Evolutionary conservation across 1,284 basidiomycete species (phyloP), one percentile per base, ranked within the genome.

Genomic region (Apiotrichum mycotoxinovorans): DNA sequence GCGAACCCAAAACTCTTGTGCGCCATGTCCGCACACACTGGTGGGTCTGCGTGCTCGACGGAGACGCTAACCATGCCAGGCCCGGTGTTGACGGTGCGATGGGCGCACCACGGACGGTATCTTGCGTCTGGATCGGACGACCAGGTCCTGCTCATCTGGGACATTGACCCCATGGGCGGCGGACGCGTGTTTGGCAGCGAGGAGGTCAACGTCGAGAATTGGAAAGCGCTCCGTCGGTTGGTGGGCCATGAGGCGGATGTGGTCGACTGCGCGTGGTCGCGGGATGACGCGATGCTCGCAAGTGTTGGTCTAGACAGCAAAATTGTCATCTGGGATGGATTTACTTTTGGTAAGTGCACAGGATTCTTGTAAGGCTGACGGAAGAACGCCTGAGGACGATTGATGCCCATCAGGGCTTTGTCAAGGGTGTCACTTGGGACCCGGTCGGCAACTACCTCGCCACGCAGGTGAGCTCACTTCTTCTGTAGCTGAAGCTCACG

Each of bases 371-470:
- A 2, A 4, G 7, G 47, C 60, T 61, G 20, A 61, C 51, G 17
- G 26, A 61, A 89, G 92, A 94, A 66, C 85, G 87, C 11, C 73
- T 98, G 47, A 81, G 83, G 46, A 90, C 87, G 69, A 83, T 99
- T 34, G 88, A 91, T 57, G 85, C 86, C 53, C 96, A 98, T 72
- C 86, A 91, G 68, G 94, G 94, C 7, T 98, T 98, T 73, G 93
- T 99, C 66, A 98, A 99, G 77, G 96, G 96, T 53, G 91, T 99
- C 49, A 93, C 91, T 67, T 99, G 94, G 85, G 96, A 99, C 77
- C 95, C 96, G 1, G 89, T 95, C 5, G 95, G 95, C 46, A 89
- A 97, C 75, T 98, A 87, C 71, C 84, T 99, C 52, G 93, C 93
- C 9, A 96, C 93, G n/a, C 80, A 81, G 67, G 80, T 80, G 27